Evolutionary conservation across 2,329 filamentous ascomycete genomes (phyloP), one percentile per base, ranked within the genome.

Genomic region (Ceratocystis harringtonii): DNA sequence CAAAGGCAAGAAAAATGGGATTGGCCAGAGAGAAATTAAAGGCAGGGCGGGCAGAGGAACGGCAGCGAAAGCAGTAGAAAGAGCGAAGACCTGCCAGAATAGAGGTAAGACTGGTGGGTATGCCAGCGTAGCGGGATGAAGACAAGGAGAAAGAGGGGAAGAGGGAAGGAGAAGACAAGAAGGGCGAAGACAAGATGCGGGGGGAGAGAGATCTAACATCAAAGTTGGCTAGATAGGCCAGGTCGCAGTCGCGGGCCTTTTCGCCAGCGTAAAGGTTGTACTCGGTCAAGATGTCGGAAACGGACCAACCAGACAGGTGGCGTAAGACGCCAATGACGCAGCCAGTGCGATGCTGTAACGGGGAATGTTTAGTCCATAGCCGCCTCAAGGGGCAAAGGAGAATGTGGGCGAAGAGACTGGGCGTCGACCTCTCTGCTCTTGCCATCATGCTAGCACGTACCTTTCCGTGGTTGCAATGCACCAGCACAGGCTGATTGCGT

Each of bases 381-480:
- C 45, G n/a, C 36, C 36, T 41, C 19, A 17, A 1, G 7, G 50
- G 50, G 22, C 19, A 25, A 25, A 25, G 50, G 22, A 25, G 22
- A 5, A 5, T 55, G 22, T n/a, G 44, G n/a, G 44, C 44, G 44
- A 19, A 10, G 15, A 19, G 44, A 48, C 44, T 17, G 44, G 44
- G 5, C 5, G 17, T 7, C 41, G 15, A 15, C 44, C 15, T 48
- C 44, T 48, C 44, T 48, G 4, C 44, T 48, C 19, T 10, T 19
- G 17, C 28, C 65, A 4, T 12, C 12, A 41, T 41, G 36, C 10
- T 41, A 41, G 36, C 36, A 71, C 76, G 69, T 75, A 85, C 83
- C 76, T 86, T 94, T 72, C 92, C 92, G 70, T 95, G 92, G 73
- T 96, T 96, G 80, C 92, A 96, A 74, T 96, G 92, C 60, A 96